A percentile compares a stretch with the other conserved stretches of the same genome.
Evolutionary conservation across 371 early-diverging fungal genomes (phyloP).

Genomic region (Syncephalastrum monosporum): DNA sequence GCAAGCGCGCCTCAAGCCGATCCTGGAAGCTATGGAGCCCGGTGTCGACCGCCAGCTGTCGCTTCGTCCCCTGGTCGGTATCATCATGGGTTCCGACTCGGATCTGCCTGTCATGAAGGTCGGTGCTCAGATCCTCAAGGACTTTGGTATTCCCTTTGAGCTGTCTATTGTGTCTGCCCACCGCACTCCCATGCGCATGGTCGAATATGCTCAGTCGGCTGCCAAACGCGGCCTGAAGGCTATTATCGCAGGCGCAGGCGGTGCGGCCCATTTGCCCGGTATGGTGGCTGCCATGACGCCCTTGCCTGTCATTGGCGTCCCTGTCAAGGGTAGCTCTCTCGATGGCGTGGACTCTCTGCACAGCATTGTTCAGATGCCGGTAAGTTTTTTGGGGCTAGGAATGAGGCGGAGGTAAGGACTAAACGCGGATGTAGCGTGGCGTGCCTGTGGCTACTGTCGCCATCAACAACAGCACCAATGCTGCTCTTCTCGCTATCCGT

Average conservation of each 20-base stretch:
- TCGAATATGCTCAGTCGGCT: slow-evolving; percentile 86
- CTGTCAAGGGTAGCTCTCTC: slow-evolving; percentile 86
- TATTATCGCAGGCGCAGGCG: slow-evolving; percentile 97
- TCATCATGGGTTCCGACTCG: slow-evolving; percentile 98
- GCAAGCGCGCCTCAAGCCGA: slow-evolving; percentile 58
- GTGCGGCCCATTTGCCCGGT: slow-evolving; percentile 97
- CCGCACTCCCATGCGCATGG: slow-evolving; percentile 92
- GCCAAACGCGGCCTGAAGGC: slow-evolving; percentile 88
- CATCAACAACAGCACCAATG: slow-evolving; percentile 95
- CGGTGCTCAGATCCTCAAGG: slow-evolving; percentile 82
- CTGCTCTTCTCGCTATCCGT: slow-evolving; percentile 91
- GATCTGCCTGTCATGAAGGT: slow-evolving; percentile 94
- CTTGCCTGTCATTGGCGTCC: slow-evolving; percentile 96
- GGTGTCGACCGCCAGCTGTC: slow-evolving; percentile 45
- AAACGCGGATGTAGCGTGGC: slow-evolving; percentile 71
- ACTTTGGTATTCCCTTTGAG: slow-evolving; percentile 92
- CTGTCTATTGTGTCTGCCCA: slow-evolving; percentile 95
- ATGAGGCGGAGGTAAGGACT: neutral
- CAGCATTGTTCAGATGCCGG: slow-evolving; percentile 98
- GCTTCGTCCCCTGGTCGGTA: slow-evolving; percentile 80
- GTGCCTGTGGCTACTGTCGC: slow-evolving; percentile 97
- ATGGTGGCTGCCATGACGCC: slow-evolving; percentile 98
- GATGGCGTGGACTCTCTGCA: slow-evolving; percentile 96
- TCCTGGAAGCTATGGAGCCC: slow-evolving; percentile 64
- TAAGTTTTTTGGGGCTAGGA: slow-evolving; percentile 36